Conservation (phyloP, 192 early-diverging fungal genomes). For the Coemansia sp. region DNA sequence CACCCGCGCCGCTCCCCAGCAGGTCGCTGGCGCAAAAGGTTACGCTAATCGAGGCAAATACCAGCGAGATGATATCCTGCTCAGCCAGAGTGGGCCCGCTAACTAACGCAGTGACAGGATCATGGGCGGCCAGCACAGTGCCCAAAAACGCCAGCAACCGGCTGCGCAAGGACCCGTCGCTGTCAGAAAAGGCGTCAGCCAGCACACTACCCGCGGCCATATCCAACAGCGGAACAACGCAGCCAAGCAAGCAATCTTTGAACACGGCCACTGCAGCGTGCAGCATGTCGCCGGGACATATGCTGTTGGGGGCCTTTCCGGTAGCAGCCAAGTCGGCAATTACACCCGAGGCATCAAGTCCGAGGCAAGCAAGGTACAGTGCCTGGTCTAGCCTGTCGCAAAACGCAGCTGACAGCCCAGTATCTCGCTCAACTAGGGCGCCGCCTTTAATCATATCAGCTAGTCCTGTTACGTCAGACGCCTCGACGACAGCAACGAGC, state of each 20-base stretch:
- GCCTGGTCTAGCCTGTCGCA: conserved; percentile 22
- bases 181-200: conserved; percentile 5
- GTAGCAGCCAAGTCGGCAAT: conserved; percentile 23
- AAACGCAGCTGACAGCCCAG: conserved; percentile 19
- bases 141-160: conserved; percentile 28
- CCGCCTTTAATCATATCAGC: conserved; percentile 42
- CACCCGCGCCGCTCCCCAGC: conserved; percentile 14
- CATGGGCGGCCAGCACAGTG: conserved; percentile 17
- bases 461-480: conserved; percentile 21
- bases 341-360: conserved; percentile 38
- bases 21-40: conserved; percentile 40
- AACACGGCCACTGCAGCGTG: conserved; percentile 27
- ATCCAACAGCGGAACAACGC: conserved; percentile 40
- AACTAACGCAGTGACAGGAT: conserved; percentile 17
- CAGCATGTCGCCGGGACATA: conserved; percentile 32
- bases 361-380: conserved; percentile 22
- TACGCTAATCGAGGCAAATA: conserved; percentile 46
- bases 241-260: conserved; percentile 42
- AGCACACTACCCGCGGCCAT: conserved; percentile 17
- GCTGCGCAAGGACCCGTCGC: background rate
- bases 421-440: conserved; percentile 10
- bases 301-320: conserved; percentile 27
- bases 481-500: conserved; percentile 29
- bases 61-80: conserved; percentile 45
- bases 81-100: conserved; percentile 26